Conservation (phyloP, 176 grass and related monocot species). For the Elymus sibiricus region DNA sequence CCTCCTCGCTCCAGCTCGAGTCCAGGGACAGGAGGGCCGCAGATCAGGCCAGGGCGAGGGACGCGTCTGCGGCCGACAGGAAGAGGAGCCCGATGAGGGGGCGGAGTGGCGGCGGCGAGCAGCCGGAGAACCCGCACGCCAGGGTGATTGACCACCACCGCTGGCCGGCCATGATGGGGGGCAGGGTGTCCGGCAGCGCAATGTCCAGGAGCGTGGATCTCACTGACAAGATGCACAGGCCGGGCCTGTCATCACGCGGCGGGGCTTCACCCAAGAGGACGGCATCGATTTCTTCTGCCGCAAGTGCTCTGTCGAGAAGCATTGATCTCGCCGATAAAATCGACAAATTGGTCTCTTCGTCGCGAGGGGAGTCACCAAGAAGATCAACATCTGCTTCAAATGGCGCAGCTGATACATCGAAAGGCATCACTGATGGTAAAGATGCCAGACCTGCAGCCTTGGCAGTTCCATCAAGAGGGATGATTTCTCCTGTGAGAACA, state of each 20-base stretch:
- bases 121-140: slow-evolving; percentile 61
- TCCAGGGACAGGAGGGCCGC: slow-evolving; percentile 38
- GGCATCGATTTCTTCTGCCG: slow-evolving; percentile 14
- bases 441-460: slow-evolving; percentile 30
- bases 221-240: slow-evolving; percentile 50
- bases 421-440: slow-evolving; percentile 9
- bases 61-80: slow-evolving; percentile 38
- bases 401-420: slow-evolving; percentile 1
- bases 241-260: slow-evolving; percentile 31
- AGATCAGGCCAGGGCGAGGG: slow-evolving; percentile 32
- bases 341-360: slow-evolving; percentile 29
- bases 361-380: slow-evolving; percentile 33
- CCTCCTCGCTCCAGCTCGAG: slow-evolving; percentile 76
- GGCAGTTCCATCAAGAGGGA: slow-evolving; percentile 23
- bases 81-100: slow-evolving; percentile 79
- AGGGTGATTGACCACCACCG: slow-evolving; percentile 87
- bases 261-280: slow-evolving; percentile 40
- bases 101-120: slow-evolving; percentile 36
- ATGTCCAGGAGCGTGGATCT: slow-evolving; percentile 74
- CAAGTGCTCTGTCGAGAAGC: slow-evolving; percentile 46
- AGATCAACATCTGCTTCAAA: slow-evolving; percentile 23
- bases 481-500: slow-evolving; percentile 24
- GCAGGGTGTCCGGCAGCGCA: slow-evolving; percentile 44
- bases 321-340: slow-evolving; percentile 59
- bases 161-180: slow-evolving; percentile 87